A percentile compares a stretch with the other conserved stretches of the same genome.
Conservation (phyloP, 139 green algal genomes). For the Chlorella sp. region DNA sequence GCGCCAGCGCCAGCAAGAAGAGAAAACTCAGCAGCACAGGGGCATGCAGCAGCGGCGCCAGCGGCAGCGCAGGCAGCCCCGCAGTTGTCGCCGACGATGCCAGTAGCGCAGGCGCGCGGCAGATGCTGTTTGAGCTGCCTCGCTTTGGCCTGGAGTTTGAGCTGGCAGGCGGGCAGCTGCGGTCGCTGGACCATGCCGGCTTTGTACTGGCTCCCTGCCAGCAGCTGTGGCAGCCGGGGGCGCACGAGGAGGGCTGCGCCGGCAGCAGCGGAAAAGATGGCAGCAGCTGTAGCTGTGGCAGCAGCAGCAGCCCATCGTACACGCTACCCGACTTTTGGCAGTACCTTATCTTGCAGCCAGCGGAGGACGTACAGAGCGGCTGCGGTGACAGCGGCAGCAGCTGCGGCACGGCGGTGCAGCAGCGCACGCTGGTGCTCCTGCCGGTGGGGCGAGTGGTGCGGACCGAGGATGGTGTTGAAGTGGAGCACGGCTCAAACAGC, state of each 20-base stretch:
- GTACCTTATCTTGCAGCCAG: slow-evolving; percentile 60
- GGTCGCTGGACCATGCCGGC: slow-evolving; percentile 36
- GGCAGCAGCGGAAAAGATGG: no score
- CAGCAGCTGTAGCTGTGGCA: no score
- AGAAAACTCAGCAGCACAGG: no score
- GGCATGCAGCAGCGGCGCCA: background rate
- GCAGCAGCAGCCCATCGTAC: slow-evolving; percentile 25
- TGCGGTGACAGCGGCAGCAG: background rate
- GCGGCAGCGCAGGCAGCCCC: background rate
- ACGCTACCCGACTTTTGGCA: slow-evolving; percentile 60
- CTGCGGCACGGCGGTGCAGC: background rate
- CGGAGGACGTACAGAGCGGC: background rate
- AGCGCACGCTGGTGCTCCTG: background rate
- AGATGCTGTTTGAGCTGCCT: slow-evolving; percentile 54
- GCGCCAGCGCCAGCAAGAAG: background rate
- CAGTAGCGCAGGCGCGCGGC: background rate
- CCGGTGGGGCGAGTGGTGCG: background rate
- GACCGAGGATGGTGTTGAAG: background rate
- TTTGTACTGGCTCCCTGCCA: slow-evolving; percentile 42
- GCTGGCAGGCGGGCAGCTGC: slow-evolving; percentile 9
- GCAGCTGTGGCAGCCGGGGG: slow-evolving; percentile 25
- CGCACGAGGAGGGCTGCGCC: background rate
- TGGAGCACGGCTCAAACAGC: slow-evolving; percentile 15
- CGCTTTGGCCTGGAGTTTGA: slow-evolving; percentile 65
- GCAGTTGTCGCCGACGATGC: no score